These are phyloP conservation scores for Theileria orientalis DNA, from an alignment of 169 alveolate species.

Conservation along the genomic window DNA sequence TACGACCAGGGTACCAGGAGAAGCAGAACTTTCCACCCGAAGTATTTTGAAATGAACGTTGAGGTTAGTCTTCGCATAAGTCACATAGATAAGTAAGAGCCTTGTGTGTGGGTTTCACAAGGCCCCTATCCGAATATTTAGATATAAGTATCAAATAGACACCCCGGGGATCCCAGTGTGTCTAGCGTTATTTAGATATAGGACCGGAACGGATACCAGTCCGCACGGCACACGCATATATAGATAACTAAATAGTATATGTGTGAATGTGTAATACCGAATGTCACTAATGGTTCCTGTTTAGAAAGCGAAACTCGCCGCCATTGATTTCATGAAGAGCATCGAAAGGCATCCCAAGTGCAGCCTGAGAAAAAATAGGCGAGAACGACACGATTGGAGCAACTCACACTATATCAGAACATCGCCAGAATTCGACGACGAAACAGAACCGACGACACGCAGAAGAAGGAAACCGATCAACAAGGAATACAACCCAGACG, in stretches of 20 bases:
- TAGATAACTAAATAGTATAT: too few relatives aligned
- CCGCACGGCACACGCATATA: too few relatives aligned
- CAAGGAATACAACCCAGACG: conserved; percentile 17
- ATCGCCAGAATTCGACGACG: conserved; percentile 2
- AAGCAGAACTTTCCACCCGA: conserved; percentile 82
- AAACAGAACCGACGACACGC: conserved; percentile 23
- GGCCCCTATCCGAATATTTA: too few relatives aligned
- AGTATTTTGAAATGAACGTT: conserved; percentile 75
- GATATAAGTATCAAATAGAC: background rate
- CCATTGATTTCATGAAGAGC: conserved; percentile 77
- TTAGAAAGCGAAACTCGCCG: conserved; percentile 74
- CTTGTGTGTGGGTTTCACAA: too few relatives aligned
- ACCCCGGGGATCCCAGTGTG: background rate
- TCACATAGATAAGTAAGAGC: too few relatives aligned
- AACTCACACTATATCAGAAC: conserved; percentile 44
- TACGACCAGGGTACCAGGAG: conserved; percentile 78
- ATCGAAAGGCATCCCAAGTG: conserved; percentile 74
- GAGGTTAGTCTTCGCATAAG: conserved; percentile 57
- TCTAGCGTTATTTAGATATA: too few relatives aligned
- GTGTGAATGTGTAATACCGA: too few relatives aligned
- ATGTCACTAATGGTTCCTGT: too few relatives aligned
- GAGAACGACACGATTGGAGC: conserved; percentile 50
- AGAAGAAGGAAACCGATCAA: conserved; percentile 30
- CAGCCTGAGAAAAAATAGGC: conserved; percentile 58
- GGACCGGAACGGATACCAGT: too few relatives aligned